Evolutionary conservation across 2,329 filamentous ascomycete genomes (phyloP).

Genomic region (Sphaerulina musiva): DNA sequence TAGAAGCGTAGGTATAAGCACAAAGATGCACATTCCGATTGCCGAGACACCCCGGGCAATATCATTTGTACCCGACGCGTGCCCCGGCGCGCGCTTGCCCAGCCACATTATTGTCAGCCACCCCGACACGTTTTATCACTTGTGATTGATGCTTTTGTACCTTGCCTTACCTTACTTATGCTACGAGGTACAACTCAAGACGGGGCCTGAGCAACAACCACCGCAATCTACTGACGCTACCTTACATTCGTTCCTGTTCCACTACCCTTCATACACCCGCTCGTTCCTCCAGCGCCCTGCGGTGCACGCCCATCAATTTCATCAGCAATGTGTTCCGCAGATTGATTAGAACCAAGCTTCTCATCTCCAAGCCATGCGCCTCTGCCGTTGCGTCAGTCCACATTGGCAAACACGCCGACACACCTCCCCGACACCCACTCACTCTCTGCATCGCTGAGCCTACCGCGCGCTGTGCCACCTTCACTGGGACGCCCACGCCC

Average conservation of each 20-base stretch:
- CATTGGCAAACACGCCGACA: constrained; percentile 3
- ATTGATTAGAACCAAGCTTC: neutral
- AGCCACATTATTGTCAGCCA: constrained; percentile 1
- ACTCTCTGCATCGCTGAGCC: neutral
- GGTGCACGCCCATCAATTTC: neutral
- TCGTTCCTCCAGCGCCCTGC: neutral
- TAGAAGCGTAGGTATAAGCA: no score
- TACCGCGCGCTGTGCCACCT: neutral
- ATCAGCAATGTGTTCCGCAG: neutral
- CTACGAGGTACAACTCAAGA: no score
- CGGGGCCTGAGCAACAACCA: no score
- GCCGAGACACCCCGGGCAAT: neutral
- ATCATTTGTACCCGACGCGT: neutral
- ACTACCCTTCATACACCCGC: neutral
- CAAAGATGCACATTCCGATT: no score
- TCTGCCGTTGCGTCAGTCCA: constrained; percentile 8
- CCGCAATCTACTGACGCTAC: no score
- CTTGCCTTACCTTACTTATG: neutral
- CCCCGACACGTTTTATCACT: neutral
- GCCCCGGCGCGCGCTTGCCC: neutral
- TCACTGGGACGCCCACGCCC: constrained; percentile 2
- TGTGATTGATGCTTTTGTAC: neutral
- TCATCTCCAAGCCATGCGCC: constrained; percentile 7
- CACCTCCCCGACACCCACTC: neutral
- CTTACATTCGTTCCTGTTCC: no score